These are phyloP conservation scores for Drechslera avenae DNA, from an alignment of 2,329 filamentous ascomycete genomes.

Conservation along the genomic window DNA sequence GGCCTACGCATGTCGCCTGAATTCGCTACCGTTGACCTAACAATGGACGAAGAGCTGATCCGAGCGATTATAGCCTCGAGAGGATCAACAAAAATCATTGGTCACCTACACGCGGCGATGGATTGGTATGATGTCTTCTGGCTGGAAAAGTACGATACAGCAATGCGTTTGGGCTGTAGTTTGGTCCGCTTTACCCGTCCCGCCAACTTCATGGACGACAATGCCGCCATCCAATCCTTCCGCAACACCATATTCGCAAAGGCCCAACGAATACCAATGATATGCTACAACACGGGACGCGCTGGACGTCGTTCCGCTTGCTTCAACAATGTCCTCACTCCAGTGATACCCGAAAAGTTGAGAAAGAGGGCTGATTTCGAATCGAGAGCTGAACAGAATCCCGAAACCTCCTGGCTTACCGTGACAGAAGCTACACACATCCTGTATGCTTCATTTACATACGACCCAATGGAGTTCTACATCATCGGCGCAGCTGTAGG, in stretches of 20 bases:
- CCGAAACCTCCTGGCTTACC: slow-evolving; percentile 60
- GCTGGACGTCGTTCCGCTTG: slow-evolving; percentile 68
- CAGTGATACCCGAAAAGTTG: slow-evolving; percentile 61
- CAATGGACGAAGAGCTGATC: slow-evolving; percentile 60
- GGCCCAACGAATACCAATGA: slow-evolving; percentile 58
- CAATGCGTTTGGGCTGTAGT: slow-evolving; percentile 63
- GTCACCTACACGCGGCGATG: slow-evolving; percentile 56
- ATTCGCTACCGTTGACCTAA: slow-evolving; percentile 64
- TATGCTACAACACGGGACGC: slow-evolving; percentile 68
- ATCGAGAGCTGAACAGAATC: slow-evolving; percentile 41
- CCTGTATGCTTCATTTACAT: slow-evolving; percentile 68
- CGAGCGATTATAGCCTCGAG: slow-evolving; percentile 56
- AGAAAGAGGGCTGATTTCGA: slow-evolving; percentile 38
- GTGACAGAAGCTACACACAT: slow-evolving; percentile 67
- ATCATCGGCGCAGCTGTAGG: slow-evolving; percentile 75
- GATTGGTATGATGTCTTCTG: slow-evolving; percentile 64
- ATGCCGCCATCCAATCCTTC: slow-evolving; percentile 64
- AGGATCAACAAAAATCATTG: slow-evolving; percentile 66
- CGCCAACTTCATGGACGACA: slow-evolving; percentile 63
- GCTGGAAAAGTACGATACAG: slow-evolving; percentile 63
- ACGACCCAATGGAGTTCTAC: slow-evolving; percentile 72
- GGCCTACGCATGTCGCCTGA: slow-evolving; percentile 68
- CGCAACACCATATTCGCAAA: slow-evolving; percentile 56
- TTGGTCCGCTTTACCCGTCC: slow-evolving; percentile 66
- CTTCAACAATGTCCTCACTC: slow-evolving; percentile 68